A percentile compares a stretch with the other conserved stretches of the same genome.
phyloP scores from a whole-genome alignment of 2,329 filamentous ascomycete species.

The Arachnopeziza araneosa region DNA sequence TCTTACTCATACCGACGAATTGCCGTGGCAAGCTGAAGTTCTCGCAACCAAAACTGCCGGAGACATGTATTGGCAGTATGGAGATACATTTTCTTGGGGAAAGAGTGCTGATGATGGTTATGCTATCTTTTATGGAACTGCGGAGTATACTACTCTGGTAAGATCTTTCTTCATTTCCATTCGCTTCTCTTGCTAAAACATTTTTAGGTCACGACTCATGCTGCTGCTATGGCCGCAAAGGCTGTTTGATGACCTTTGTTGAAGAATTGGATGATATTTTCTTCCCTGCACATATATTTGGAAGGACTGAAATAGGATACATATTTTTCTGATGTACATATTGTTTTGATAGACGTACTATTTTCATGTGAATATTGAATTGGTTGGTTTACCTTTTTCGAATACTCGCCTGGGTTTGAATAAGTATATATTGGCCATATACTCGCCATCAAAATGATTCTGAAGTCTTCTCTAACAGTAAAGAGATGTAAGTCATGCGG shows the following conservation, averaged over 20 bases:
- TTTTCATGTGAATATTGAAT: too few species aligned
- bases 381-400: too few species aligned
- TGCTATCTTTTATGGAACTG: slow-evolving; percentile 25
- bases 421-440: too few species aligned
- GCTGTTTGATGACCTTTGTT: background rate
- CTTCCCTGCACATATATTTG: too few species aligned
- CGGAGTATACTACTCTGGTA: slow-evolving; percentile 22
- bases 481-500: too few species aligned
- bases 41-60: slow-evolving; percentile 20
- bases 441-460: too few species aligned
- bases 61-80: slow-evolving; percentile 30
- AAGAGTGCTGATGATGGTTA: slow-evolving; percentile 24
- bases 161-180: background rate
- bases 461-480: too few species aligned
- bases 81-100: slow-evolving; percentile 21
- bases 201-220: background rate
- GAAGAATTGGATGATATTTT: background rate
- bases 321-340: too few species aligned
- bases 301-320: too few species aligned
- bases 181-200: too few species aligned
- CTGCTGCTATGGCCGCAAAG: background rate
- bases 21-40: slow-evolving; percentile 21
- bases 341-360: too few species aligned
- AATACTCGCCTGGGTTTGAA: too few species aligned
- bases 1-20: slow-evolving; percentile 14